Conservation (phyloP, 352 stramenopile species). For the Nannochloropsis limnetica region DNA sequence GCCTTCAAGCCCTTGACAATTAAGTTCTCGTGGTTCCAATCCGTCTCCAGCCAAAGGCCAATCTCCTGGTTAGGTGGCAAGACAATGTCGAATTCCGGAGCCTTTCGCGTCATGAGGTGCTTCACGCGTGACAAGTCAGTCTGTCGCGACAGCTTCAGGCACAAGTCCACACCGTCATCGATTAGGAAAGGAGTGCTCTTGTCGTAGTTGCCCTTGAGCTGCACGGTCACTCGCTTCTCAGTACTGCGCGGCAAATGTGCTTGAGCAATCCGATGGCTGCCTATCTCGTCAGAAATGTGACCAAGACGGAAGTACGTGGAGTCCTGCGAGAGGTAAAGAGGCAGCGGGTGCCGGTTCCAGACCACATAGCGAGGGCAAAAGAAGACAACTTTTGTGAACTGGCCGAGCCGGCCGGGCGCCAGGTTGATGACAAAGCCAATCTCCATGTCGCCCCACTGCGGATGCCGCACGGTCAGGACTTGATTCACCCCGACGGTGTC, state of each 20-base stretch:
- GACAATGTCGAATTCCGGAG: conserved; percentile 58
- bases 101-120: conserved; percentile 45
- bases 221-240: conserved; percentile 25
- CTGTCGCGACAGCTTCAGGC: background rate
- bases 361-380: conserved; percentile 71
- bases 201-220: background rate
- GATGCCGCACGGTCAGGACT: conserved; percentile 50
- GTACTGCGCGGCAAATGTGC: background rate
- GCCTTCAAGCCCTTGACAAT: conserved; percentile 68
- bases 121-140: conserved; percentile 22
- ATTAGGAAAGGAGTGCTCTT: conserved; percentile 21
- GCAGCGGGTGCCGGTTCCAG: conserved; percentile 61
- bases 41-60: conserved; percentile 69
- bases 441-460: conserved; percentile 63
- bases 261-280: conserved; percentile 14
- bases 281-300: conserved; percentile 33
- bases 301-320: conserved; percentile 36
- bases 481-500: conserved; percentile 72
- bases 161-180: background rate
- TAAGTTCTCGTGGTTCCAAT: conserved; percentile 64
- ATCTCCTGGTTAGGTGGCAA: conserved; percentile 61
- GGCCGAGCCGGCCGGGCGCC: conserved; percentile 64
- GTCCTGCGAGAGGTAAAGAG: conserved; percentile 56
- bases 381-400: conserved; percentile 75
- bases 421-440: conserved; percentile 66